A percentile compares a stretch with the other conserved stretches of the same genome.
Evolutionary conservation across 2,329 filamentous ascomycete genomes (phyloP).

Genomic region (Cytospora piceicola): DNA sequence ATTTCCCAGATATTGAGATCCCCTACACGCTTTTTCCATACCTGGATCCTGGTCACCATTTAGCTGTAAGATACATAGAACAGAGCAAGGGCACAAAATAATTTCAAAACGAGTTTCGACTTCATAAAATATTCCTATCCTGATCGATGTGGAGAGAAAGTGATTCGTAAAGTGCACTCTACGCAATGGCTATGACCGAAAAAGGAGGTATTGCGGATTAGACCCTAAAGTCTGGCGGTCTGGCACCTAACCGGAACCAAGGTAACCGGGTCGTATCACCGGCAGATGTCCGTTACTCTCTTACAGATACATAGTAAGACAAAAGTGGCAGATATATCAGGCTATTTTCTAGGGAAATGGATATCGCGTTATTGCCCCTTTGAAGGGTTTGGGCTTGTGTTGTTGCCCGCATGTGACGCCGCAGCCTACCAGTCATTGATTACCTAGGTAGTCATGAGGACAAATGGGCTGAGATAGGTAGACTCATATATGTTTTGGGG

Average conservation of each 20-base stretch:
- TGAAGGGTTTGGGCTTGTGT: neutral
- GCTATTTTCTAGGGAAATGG: neutral
- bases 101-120: slow-evolving; percentile 18
- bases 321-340: neutral
- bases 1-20: slow-evolving; percentile 16
- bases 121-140: too few relatives aligned
- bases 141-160: too few relatives aligned
- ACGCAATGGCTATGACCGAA: neutral
- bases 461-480: slow-evolving; percentile 9
- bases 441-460: slow-evolving; percentile 26
- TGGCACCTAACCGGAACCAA: neutral
- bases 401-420: slow-evolving; percentile 19
- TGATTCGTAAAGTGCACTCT: neutral
- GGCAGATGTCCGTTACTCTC: neutral
- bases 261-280: neutral
- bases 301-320: neutral
- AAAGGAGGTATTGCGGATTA: neutral
- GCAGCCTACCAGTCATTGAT: too few relatives aligned
- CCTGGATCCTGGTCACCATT: slow-evolving; percentile 6
- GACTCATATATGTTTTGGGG: slow-evolving; percentile 6
- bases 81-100: slow-evolving; percentile 1
- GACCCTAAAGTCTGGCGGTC: neutral
- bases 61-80: slow-evolving; percentile 26
- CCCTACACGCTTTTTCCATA: slow-evolving; percentile 7
- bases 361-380: slow-evolving; percentile 24